These are phyloP conservation scores for Cyathus pygmaeus DNA, from an alignment of 1,284 basidiomycete genomes.

Conservation along the genomic window DNA sequence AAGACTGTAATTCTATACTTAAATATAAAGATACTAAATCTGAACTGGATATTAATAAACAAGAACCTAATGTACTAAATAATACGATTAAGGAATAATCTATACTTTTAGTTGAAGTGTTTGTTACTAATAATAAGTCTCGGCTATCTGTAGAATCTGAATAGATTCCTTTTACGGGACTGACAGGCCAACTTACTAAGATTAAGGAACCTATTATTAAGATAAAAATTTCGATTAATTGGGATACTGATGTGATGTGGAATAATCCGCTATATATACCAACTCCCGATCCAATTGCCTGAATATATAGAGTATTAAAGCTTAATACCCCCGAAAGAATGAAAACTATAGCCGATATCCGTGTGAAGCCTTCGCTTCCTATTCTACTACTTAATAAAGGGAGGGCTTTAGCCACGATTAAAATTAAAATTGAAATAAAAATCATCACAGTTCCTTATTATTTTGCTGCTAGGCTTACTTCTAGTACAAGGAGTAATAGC, in stretches of 20 bases:
- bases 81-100: conserved; percentile 5
- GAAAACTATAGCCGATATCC: conserved; percentile 21
- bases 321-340: conserved; percentile 18
- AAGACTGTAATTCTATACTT: no score
- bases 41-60: no score
- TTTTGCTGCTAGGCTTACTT: no score
- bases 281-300: conserved; percentile 16
- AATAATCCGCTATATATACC: conserved; percentile 18
- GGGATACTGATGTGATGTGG: conserved; percentile 15
- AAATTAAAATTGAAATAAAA: conserved; percentile 24
- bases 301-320: conserved; percentile 24
- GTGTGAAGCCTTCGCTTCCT: conserved; percentile 14
- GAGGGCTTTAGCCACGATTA: conserved; percentile 30
- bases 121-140: background rate
- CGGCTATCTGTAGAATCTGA: background rate
- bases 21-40: no score
- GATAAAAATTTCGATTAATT: conserved; percentile 18
- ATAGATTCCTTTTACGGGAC: background rate
- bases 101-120: background rate
- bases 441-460: conserved; percentile 20
- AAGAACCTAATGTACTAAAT: conserved; percentile 13
- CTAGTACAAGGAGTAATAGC: no score
- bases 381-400: conserved; percentile 20
- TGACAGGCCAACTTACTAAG: conserved; percentile 18
- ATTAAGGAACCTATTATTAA: conserved; percentile 18